Conservation (phyloP, 2,329 filamentous ascomycete genomes). For the Fusarium continuum region DNA sequence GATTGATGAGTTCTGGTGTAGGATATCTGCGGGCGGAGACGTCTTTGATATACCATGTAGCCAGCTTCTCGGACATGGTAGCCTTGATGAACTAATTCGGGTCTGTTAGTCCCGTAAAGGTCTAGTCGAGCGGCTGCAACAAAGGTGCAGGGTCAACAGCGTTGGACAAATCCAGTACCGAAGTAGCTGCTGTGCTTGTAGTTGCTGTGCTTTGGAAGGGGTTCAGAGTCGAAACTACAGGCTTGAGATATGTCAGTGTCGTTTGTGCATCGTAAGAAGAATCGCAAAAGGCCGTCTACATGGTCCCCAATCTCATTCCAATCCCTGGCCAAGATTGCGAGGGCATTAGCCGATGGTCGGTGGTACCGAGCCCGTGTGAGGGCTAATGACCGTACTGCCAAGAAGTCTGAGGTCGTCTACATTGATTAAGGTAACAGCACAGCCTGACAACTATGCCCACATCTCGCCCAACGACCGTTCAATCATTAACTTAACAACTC, state of each 20-base stretch:
- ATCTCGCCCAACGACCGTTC: too few relatives aligned
- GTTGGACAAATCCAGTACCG: constrained; percentile 48
- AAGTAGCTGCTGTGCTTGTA: too few relatives aligned
- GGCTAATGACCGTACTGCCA: constrained; percentile 89
- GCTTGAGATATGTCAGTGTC: constrained; percentile 49
- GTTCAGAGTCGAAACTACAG: constrained; percentile 44
- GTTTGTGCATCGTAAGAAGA: constrained; percentile 49
- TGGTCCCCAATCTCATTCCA: too few relatives aligned
- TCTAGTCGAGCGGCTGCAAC: constrained; percentile 20
- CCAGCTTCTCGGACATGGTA: constrained; percentile 26
- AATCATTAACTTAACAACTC: too few relatives aligned
- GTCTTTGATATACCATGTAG: constrained; percentile 24
- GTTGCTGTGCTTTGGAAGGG: constrained; percentile 45
- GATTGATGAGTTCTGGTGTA: constrained; percentile 55
- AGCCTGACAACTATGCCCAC: too few relatives aligned
- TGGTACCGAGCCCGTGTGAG: constrained; percentile 96
- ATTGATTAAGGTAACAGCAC: constrained; percentile 96
- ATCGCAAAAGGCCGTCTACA: too few relatives aligned
- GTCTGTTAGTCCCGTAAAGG: constrained; percentile 19
- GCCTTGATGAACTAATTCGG: constrained; percentile 32
- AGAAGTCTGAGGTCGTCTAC: constrained; percentile 90
- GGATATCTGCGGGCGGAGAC: constrained; percentile 26
- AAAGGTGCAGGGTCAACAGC: constrained; percentile 25
- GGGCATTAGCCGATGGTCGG: constrained; percentile 84
- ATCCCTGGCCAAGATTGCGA: too few relatives aligned